phyloP scores from a whole-genome alignment of 2,329 filamentous ascomycete species.

The Fusarium udum region DNA sequence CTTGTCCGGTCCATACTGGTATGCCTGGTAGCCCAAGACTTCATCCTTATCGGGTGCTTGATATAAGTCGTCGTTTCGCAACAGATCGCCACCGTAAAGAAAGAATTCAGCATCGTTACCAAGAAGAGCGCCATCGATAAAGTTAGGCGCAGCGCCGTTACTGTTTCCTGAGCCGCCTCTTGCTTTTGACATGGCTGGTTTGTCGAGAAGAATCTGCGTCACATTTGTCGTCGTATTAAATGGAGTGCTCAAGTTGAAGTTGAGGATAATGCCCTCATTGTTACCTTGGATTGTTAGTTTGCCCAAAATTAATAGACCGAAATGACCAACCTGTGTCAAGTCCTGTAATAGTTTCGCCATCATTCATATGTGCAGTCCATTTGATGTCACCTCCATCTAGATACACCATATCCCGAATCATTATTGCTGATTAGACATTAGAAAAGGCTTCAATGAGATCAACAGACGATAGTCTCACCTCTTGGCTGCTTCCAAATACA shows the following conservation, averaged over 20 bases:
- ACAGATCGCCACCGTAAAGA: slow-evolving; percentile 68
- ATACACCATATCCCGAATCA: slow-evolving; percentile 70
- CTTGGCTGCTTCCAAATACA: slow-evolving; percentile 64
- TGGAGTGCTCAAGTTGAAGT: slow-evolving; percentile 65
- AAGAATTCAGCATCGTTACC: slow-evolving; percentile 71
- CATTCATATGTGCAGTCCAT: slow-evolving; percentile 61
- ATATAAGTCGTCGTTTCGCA: slow-evolving; percentile 48
- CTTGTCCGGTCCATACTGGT: slow-evolving; percentile 60
- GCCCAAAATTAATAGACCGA: background rate
- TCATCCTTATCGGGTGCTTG: slow-evolving; percentile 53
- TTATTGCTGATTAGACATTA: slow-evolving; percentile 56
- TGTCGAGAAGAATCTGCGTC: slow-evolving; percentile 58
- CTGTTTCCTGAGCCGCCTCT: slow-evolving; percentile 57
- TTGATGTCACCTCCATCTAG: slow-evolving; percentile 69
- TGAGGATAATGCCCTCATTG: slow-evolving; percentile 61
- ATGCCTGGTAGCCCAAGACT: slow-evolving; percentile 62
- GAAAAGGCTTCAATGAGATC: background rate
- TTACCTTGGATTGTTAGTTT: slow-evolving; percentile 56
- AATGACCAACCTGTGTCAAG: slow-evolving; percentile 54
- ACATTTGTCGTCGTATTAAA: slow-evolving; percentile 64
- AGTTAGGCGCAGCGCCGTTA: slow-evolving; percentile 65
- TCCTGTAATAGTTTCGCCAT: slow-evolving; percentile 50
- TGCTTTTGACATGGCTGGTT: slow-evolving; percentile 56
- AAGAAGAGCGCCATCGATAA: slow-evolving; percentile 70
- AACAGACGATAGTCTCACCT: slow-evolving; percentile 45